Evolutionary conservation across 164 flowering plant species (phyloP), one percentile per base, ranked within the genome.

Genomic region (grape (Vitis vinifera)): DNA sequence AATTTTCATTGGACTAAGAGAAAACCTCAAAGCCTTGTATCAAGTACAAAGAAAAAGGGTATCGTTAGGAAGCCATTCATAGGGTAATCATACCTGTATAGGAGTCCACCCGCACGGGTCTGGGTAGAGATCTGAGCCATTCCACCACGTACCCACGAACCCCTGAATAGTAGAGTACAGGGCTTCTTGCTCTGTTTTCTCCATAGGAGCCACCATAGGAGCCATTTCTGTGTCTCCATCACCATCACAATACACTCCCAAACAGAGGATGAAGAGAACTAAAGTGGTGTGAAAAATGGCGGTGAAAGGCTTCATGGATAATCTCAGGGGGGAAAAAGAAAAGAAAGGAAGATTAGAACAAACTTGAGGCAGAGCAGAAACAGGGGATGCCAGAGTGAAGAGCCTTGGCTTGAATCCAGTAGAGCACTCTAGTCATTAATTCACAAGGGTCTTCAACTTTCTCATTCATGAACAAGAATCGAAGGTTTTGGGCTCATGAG

Each of bases 41-140:
- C n/a, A 53, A 56, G 27, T 17, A 27, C 8, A 56, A 60, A 70
- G 48, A 12, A 65, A 11, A 65, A 10, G 48, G 29, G 44, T 3
- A 37, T 37, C 44, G 7, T 37, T 37, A 6, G 48, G 53, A 19
- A n/a, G 5, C 4, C 17, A 56, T 16, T n/a, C 4, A 47, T 10
- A 11, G 16, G 15, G 23, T 10, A 64, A 49, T 9, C 3, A 8
- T 74, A 88, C 93, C 97, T 89, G 89, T 8, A 94, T 92, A 3
- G 98, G 97, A 58, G 97, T 92, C 97, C 94, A 94, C 1, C 98
- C 98, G 77, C 98, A 94, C 72, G 98, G 98, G 70, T 94, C 98
- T 7, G 98, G 98, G 78, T 85, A 94, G 68, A 94, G 92, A 72
- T 90, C 87, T 27, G 97, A 88, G 69, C 97, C 97, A 77, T 94